These are phyloP conservation scores for Cardamine chenopodiifolia DNA, from an alignment of 345 rosid genomes.

Conservation along the genomic window DNA sequence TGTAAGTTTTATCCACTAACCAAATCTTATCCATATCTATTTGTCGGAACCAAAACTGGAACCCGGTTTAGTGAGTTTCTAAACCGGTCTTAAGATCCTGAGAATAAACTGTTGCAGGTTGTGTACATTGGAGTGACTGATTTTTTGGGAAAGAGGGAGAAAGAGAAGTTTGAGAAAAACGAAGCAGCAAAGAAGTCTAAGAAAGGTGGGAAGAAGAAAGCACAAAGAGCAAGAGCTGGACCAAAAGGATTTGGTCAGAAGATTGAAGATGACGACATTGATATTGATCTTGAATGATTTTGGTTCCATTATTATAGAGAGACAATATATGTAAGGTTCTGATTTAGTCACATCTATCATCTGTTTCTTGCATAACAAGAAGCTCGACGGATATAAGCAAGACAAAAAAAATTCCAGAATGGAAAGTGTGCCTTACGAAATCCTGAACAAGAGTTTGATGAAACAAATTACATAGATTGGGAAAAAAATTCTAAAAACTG, in stretches of 20 bases:
- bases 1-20: slow-evolving; percentile 48
- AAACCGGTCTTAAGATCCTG: slow-evolving; percentile 9
- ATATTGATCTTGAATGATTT: slow-evolving; percentile 36
- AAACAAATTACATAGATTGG: slow-evolving; percentile 49
- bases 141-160: slow-evolving; percentile 70
- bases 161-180: slow-evolving; percentile 73
- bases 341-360: not conserved
- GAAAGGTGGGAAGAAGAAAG: slow-evolving; percentile 58
- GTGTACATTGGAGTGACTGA: slow-evolving; percentile 74
- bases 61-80: slow-evolving; percentile 15
- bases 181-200: slow-evolving; percentile 63
- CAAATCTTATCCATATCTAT: slow-evolving; percentile 29
- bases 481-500: slow-evolving; percentile 43
- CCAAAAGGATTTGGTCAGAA: slow-evolving; percentile 76
- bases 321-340: not conserved
- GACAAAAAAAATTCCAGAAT: not conserved
- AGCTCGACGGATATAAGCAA: not conserved
- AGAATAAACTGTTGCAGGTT: slow-evolving; percentile 45
- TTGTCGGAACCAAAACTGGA: not conserved
- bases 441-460: slow-evolving; percentile 28
- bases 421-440: slow-evolving; percentile 26
- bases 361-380: slow-evolving; percentile 23
- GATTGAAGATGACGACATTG: slow-evolving; percentile 44
- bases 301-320: slow-evolving; percentile 17
- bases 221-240: slow-evolving; percentile 56